These are phyloP conservation scores for Colletotrichum camelliae DNA, from an alignment of 2,329 filamentous ascomycete genomes.

Conservation along the genomic window DNA sequence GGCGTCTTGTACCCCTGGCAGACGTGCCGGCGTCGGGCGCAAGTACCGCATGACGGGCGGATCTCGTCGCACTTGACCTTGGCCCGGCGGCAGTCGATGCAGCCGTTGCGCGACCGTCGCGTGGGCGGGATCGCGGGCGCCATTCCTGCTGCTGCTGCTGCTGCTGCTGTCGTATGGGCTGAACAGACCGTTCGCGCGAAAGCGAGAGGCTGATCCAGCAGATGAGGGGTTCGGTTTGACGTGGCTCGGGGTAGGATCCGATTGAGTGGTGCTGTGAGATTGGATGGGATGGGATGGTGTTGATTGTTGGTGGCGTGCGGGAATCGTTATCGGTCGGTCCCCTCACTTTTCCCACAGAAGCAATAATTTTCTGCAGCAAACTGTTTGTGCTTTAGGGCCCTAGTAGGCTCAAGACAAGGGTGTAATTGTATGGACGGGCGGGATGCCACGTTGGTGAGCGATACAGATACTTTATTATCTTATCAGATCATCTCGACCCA, in stretches of 20 bases:
- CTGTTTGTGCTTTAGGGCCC: background rate
- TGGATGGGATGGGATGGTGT: background rate
- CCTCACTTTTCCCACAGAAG: background rate
- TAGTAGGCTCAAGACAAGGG: background rate
- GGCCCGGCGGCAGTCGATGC: slow-evolving; percentile 36
- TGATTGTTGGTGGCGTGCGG: background rate
- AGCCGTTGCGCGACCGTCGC: slow-evolving; percentile 32
- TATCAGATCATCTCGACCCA: slow-evolving; percentile 15
- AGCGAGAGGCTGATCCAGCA: background rate
- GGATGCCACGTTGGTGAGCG: background rate
- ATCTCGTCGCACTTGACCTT: slow-evolving; percentile 37
- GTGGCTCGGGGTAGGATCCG: background rate
- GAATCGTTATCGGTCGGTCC: background rate
- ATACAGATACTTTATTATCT: slow-evolving; percentile 1
- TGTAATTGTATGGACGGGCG: background rate
- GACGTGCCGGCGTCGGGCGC: slow-evolving; percentile 30
- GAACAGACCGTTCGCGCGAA: background rate
- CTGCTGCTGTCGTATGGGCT: background rate
- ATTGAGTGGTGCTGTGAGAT: background rate
- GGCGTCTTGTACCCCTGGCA: slow-evolving; percentile 31
- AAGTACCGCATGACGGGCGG: slow-evolving; percentile 36
- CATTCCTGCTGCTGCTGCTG: background rate
- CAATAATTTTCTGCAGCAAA: background rate
- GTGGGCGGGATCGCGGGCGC: slow-evolving; percentile 4
- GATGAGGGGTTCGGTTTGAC: background rate